A percentile compares a stretch with the other conserved stretches of the same genome.
These are phyloP conservation scores for Sedum album DNA, from an alignment of 164 flowering plant species.

Conservation along the genomic window DNA sequence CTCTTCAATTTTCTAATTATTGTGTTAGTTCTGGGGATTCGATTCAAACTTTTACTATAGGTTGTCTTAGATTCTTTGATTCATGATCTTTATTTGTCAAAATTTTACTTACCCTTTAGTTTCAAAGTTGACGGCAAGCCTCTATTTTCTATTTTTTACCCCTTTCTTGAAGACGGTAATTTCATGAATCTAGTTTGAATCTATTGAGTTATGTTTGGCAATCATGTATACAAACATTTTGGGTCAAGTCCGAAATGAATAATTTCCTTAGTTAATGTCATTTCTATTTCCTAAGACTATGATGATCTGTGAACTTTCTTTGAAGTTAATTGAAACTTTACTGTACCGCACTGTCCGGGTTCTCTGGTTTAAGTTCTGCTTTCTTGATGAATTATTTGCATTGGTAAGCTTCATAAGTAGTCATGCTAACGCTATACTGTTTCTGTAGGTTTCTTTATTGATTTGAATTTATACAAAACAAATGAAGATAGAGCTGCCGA, in stretches of 20 bases:
- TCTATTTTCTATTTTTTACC: neutral
- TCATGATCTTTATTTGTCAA: neutral
- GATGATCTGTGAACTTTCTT: neutral
- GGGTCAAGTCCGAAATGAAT: neutral
- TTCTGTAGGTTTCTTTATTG: constrained; percentile 75
- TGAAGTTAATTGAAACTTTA: neutral
- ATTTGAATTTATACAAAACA: constrained; percentile 73
- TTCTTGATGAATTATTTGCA: neutral
- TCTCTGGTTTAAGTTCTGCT: neutral
- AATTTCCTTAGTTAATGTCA: too few relatives aligned
- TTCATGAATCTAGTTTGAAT: neutral
- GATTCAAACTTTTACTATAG: too few relatives aligned
- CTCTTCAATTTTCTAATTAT: neutral
- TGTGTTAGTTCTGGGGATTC: neutral
- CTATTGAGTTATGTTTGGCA: neutral
- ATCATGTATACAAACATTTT: neutral
- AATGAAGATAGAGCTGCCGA: constrained; percentile 52
- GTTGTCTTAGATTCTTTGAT: neutral
- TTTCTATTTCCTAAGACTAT: neutral
- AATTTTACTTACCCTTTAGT: neutral
- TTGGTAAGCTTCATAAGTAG: neutral
- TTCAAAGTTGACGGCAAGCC: neutral
- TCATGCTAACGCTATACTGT: constrained; percentile 1
- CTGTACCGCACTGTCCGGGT: neutral
- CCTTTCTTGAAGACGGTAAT: neutral